Evolutionary conservation across 768 basidiomycete species (phyloP).

Genomic region (Exsudoporus frostii): DNA sequence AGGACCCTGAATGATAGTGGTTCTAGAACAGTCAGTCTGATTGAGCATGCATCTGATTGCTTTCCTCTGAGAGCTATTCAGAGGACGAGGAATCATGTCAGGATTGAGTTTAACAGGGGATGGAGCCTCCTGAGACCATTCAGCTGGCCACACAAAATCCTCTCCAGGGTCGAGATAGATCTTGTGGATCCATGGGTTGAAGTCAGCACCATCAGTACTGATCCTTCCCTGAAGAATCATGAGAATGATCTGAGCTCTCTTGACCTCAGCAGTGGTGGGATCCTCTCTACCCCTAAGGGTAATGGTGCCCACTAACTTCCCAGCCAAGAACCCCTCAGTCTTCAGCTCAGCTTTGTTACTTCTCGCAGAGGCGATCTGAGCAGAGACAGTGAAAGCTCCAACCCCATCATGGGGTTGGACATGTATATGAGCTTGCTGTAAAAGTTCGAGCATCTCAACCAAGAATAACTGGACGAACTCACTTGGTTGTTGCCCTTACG

Average conservation of each 20-base stretch:
- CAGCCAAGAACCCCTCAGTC: conserved; percentile 25
- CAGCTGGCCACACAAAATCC: conserved; percentile 38
- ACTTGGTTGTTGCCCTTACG: conserved; percentile 39
- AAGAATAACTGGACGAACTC: conserved; percentile 3
- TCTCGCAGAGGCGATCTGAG: conserved; percentile 5
- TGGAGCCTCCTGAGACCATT: conserved; percentile 22
- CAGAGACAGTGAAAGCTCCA: conserved; percentile 24
- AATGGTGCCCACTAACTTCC: conserved; percentile 35
- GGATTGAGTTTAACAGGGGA: conserved; percentile 15
- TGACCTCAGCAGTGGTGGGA: conserved; percentile 56
- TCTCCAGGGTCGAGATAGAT: conserved; percentile 32
- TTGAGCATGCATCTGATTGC: conserved; percentile 40
- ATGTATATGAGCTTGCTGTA: conserved; percentile 19
- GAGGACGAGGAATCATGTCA: conserved; percentile 22
- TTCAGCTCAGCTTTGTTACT: conserved; percentile 23
- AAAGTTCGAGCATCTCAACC: neutral
- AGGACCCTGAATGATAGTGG: conserved; percentile 46
- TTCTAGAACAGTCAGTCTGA: conserved; percentile 30
- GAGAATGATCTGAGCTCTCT: conserved; percentile 33
- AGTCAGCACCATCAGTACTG: conserved; percentile 21
- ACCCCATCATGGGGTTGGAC: conserved; percentile 22
- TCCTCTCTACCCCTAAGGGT: conserved; percentile 52
- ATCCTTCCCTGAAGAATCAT: conserved; percentile 34
- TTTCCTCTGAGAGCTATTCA: conserved; percentile 39
- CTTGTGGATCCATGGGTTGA: conserved; percentile 38